Conservation (phyloP, 2,329 filamentous ascomycete species). For the Stachybotrys echinatus region DNA sequence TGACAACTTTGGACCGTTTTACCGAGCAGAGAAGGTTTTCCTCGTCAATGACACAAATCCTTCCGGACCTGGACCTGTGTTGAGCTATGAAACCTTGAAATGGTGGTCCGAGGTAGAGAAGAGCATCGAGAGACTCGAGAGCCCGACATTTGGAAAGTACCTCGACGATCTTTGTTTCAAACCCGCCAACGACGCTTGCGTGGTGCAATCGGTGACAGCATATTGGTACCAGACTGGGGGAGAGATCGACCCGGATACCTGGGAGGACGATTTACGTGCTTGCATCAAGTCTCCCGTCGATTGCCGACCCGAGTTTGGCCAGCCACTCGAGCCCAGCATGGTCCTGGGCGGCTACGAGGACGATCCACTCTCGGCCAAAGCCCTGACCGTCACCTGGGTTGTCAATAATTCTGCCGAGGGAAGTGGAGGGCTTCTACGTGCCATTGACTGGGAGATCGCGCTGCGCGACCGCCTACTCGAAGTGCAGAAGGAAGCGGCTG, state of each 20-base stretch:
- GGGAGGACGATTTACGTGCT: constrained; percentile 65
- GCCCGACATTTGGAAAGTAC: constrained; percentile 59
- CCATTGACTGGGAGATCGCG: constrained; percentile 85
- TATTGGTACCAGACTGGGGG: constrained; percentile 73
- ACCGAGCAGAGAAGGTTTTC: constrained; percentile 88
- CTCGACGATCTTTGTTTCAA: constrained; percentile 91
- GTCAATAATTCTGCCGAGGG: constrained; percentile 80
- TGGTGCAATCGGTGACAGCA: constrained; percentile 85
- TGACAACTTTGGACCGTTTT: constrained; percentile 88
- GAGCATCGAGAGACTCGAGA: constrained; percentile 67
- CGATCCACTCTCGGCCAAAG: constrained; percentile 66
- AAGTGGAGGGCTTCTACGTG: constrained; percentile 61
- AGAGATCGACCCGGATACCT: constrained; percentile 40
- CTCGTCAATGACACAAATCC: constrained; percentile 78
- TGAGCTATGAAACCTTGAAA: constrained; percentile 79
- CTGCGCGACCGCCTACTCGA: constrained; percentile 68
- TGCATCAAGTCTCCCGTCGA: constrained; percentile 77
- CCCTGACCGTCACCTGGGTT: constrained; percentile 91
- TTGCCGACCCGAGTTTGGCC: constrained; percentile 83
- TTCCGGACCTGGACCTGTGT: constrained; percentile 64
- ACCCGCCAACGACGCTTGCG: constrained; percentile 81
- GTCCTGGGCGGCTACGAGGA: constrained; percentile 76
- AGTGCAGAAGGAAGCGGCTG: constrained; percentile 73
- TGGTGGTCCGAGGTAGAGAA: constrained; percentile 96
- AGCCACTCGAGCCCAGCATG: constrained; percentile 80